Evolutionary conservation across 805 yeast genomes (phyloP).

Genomic region (Ogataea ganodermae): DNA sequence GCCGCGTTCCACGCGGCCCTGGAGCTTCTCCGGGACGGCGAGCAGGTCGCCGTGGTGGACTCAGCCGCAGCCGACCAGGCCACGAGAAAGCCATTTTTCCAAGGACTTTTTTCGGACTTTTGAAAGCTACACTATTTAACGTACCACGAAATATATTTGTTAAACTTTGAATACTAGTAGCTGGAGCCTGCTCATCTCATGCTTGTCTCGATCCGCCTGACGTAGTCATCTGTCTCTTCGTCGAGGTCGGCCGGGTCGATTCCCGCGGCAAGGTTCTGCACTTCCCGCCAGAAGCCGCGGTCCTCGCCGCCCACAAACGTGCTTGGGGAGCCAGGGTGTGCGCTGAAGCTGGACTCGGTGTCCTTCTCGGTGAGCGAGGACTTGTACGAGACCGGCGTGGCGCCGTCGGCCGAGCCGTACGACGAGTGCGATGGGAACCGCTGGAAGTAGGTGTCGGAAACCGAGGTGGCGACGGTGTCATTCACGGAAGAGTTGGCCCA

Average conservation of each 20-base stretch:
- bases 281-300: constrained; percentile 32
- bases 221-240: constrained; percentile 14
- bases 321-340: constrained; percentile 18
- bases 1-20: neutral
- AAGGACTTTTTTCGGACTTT: neutral
- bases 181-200: neutral
- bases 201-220: constrained; percentile 22
- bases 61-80: neutral
- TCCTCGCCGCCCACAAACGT: constrained; percentile 23
- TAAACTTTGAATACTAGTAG: neutral
- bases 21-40: constrained; percentile 1
- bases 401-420: constrained; percentile 15
- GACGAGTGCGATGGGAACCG: constrained; percentile 17
- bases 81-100: neutral
- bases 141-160: no score
- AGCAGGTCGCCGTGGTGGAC: neutral
- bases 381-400: constrained; percentile 15
- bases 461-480: constrained; percentile 43
- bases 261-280: constrained; percentile 33
- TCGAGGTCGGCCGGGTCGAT: constrained; percentile 28
- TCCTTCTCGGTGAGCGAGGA: constrained; percentile 14
- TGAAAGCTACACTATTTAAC: no score
- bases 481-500: constrained; percentile 81
- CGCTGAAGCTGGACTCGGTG: constrained; percentile 14
- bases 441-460: constrained; percentile 29